Conservation (phyloP, 2,329 filamentous ascomycete species). For the Penicillium sp. region DNA sequence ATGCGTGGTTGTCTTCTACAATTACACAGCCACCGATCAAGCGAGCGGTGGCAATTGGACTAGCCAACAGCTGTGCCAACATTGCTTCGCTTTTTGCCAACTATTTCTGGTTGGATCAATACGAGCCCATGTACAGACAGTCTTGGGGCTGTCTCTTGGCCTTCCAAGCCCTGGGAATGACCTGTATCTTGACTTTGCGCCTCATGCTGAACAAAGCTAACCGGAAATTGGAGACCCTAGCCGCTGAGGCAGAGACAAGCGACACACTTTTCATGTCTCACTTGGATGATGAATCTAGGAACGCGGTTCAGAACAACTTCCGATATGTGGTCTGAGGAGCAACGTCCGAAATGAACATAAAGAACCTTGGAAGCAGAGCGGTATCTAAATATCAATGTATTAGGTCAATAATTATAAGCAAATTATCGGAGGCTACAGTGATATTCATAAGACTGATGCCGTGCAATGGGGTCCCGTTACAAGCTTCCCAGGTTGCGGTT, state of each 20-base stretch:
- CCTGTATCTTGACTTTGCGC: conserved; percentile 12
- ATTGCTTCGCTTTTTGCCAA: conserved; percentile 15
- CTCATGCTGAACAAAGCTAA: conserved; percentile 9
- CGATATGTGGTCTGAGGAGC: conserved; percentile 12
- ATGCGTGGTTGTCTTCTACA: conserved; percentile 16
- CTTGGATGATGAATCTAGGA: conserved; percentile 8
- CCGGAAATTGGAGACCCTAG: conserved; percentile 10
- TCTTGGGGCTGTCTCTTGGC: conserved; percentile 17
- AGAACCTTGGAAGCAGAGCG: too few species aligned
- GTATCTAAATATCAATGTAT: too few species aligned
- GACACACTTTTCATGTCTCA: conserved; percentile 3
- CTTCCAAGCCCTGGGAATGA: conserved; percentile 10
- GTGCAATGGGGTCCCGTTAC: too few species aligned
- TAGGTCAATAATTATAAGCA: too few species aligned
- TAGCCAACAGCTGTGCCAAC: conserved; percentile 15
- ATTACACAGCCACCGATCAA: conserved; percentile 16
- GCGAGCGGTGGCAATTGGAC: conserved; percentile 12
- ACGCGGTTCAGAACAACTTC: conserved; percentile 14
- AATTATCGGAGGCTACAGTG: too few species aligned
- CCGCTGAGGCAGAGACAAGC: conserved; percentile 2
- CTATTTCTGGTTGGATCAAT: conserved; percentile 17
- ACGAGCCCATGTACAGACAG: conserved; percentile 9
- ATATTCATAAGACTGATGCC: too few species aligned
- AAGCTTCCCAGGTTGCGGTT: too few species aligned
- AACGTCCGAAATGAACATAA: neutral